These are phyloP conservation scores for Penicillium sumatraense DNA, from an alignment of 2,329 filamentous ascomycete species.

Conservation along the genomic window DNA sequence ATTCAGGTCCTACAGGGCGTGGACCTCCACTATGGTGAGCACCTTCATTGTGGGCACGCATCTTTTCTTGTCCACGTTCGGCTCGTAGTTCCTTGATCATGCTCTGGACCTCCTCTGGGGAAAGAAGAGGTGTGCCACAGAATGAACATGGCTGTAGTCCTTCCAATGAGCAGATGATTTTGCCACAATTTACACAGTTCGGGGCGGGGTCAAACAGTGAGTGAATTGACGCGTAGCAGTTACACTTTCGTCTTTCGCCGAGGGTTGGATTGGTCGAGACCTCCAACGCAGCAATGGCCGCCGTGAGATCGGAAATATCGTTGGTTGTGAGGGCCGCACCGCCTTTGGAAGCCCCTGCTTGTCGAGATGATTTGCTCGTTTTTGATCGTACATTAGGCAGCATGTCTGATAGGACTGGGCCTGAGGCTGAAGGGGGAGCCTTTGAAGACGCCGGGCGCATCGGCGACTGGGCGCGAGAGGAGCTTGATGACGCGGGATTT, in stretches of 20 bases:
- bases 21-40: slow-evolving; percentile 43
- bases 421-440: slow-evolving; percentile 70
- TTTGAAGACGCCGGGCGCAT: slow-evolving; percentile 40
- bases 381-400: slow-evolving; percentile 64
- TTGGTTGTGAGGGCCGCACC: slow-evolving; percentile 48
- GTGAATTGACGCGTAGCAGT: slow-evolving; percentile 86
- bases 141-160: slow-evolving; percentile 93
- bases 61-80: slow-evolving; percentile 84
- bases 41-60: slow-evolving; percentile 73
- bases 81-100: slow-evolving; percentile 85
- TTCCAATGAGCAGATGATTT: slow-evolving; percentile 93
- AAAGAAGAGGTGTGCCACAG: slow-evolving; percentile 76
- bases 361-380: slow-evolving; percentile 69
- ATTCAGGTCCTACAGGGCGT: slow-evolving; percentile 22
- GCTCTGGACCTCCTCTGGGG: slow-evolving; percentile 72
- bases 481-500: slow-evolving; percentile 47
- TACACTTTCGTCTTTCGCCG: slow-evolving; percentile 71
- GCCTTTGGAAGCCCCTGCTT: slow-evolving; percentile 70
- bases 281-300: slow-evolving; percentile 86
- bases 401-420: slow-evolving; percentile 80
- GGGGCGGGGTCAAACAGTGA: slow-evolving; percentile 88
- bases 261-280: slow-evolving; percentile 86
- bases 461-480: slow-evolving; percentile 50
- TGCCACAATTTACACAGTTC: slow-evolving; percentile 90
- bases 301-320: slow-evolving; percentile 61